Evolutionary conservation across 495 filamentous ascomycete species (phyloP).

Genomic region (Penicillium egyptiacum): DNA sequence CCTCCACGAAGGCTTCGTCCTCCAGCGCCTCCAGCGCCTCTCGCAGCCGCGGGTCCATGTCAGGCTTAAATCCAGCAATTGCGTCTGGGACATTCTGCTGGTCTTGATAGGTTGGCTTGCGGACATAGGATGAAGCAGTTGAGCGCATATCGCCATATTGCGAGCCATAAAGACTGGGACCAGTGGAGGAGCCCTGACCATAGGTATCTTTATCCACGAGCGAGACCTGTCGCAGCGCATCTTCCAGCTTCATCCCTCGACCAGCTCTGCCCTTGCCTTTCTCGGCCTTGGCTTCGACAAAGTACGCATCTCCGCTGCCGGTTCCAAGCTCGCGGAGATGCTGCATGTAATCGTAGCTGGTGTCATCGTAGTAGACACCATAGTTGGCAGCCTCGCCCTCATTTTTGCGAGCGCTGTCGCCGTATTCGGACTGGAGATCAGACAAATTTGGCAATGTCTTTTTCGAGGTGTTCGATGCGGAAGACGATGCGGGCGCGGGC

Average conservation of each 20-base stretch:
- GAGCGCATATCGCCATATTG: constrained; percentile 41
- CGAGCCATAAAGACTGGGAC: constrained; percentile 34
- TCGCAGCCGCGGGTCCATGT: constrained; percentile 93
- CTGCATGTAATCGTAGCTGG: constrained; percentile 98
- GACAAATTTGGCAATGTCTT: constrained; percentile 49
- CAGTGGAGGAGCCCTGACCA: constrained; percentile 50
- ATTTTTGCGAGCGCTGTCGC: constrained; percentile 66
- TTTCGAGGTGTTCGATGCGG: constrained; percentile 37
- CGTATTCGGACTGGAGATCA: constrained; percentile 79
- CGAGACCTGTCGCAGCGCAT: constrained; percentile 69
- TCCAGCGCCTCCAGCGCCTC: constrained; percentile 94
- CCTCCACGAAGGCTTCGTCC: constrained; percentile 94
- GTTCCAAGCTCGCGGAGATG: constrained; percentile 86
- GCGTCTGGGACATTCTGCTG: constrained; percentile 91
- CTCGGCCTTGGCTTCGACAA: constrained; percentile 66
- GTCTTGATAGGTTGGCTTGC: constrained; percentile 79
- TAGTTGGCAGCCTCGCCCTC: constrained; percentile 95
- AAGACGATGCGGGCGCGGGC: constrained; percentile 30
- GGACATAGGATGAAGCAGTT: constrained; percentile 63
- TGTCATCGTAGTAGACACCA: constrained; percentile 86
- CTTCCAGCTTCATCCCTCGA: constrained; percentile 75
- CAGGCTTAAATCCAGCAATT: constrained; percentile 89
- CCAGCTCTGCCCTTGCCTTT: constrained; percentile 63
- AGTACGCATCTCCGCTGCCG: constrained; percentile 60
- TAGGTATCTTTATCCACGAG: constrained; percentile 44